Evolutionary conservation across 345 rosid genomes (phyloP), one percentile per base, ranked within the genome.

Genomic region (Durio zibethinus): DNA sequence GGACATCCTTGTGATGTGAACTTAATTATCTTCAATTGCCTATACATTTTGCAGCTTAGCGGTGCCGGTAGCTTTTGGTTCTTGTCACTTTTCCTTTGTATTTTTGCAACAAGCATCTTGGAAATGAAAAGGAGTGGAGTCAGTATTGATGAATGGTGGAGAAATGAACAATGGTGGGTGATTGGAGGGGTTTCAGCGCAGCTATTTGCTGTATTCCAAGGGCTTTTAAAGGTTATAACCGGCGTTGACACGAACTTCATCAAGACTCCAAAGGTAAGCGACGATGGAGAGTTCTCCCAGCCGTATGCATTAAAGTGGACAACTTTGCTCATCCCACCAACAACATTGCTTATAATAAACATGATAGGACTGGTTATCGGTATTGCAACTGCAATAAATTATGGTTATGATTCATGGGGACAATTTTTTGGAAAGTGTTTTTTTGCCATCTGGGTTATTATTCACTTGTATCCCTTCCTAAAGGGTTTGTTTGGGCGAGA

Each of bases 101-200:
- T 92, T 66, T 88, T 89, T 43, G 88, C 87, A 23, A 92, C 97
- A 20, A 83, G 83, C 63, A 84, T 88, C 60, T 86, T 92, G 7
- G 94, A 92, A 83, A 89, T 90, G 90, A 81, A 89, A 77, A 90
- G 92, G 97, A 89, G 92, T 42, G 87, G 87, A 38, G 91, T 89
- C 0, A 87, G 94, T n/a, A 76, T 92, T 31, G 83, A 90, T 16
- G 90, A 90, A 15, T 90, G 97, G 93, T 89, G 94, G 97, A 90
- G 97, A 80, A 91, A 91, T 38, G 90, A 91, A 72, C 92, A 90
- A 85, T 88, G 88, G 81, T 90, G 92, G 97, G 90, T 87, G 65
- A 90, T 88, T 1, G 92, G 90, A 80, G 91, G 92, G 12, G 89
- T 88, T n/a, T 91, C 91, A 0, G 80, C 92, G 38, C 93, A 86